Evolutionary conservation across 1,139 yeast genomes (phyloP).

Genomic region (Saccharomycopsis crataegensis): DNA sequence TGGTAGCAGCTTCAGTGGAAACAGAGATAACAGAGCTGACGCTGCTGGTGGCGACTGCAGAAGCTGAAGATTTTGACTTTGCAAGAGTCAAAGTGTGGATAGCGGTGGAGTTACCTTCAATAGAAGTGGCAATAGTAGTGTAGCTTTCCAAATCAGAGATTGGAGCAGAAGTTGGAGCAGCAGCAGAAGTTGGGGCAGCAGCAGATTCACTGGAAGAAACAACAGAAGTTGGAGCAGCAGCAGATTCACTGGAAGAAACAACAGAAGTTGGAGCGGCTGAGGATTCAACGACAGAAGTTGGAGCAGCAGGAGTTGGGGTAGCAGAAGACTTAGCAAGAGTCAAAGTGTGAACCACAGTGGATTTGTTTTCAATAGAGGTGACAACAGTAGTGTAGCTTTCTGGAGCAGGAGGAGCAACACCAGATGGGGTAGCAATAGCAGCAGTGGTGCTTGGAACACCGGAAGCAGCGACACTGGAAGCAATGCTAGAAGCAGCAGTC

Average conservation of each 20-base stretch:
- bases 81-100: no score
- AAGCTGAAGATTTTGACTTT: no score
- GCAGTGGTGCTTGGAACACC: neutral
- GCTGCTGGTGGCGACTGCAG: no score
- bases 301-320: neutral
- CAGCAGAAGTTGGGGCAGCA: neutral
- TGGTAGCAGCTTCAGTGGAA: no score
- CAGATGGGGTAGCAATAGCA: neutral
- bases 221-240: neutral
- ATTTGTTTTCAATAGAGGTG: neutral
- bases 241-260: constrained; percentile 5
- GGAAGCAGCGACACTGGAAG: neutral
- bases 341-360: neutral
- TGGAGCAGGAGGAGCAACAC: neutral
- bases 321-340: neutral
- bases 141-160: no score
- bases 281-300: neutral
- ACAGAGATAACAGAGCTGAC: no score
- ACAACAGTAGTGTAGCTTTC: constrained; percentile 3
- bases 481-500: constrained; percentile 5
- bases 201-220: neutral
- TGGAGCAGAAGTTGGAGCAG: neutral
- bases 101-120: no score
- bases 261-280: neutral
- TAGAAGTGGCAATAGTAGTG: no score